Conservation (phyloP, 495 filamentous ascomycete species). For the Immersiella caudata region DNA sequence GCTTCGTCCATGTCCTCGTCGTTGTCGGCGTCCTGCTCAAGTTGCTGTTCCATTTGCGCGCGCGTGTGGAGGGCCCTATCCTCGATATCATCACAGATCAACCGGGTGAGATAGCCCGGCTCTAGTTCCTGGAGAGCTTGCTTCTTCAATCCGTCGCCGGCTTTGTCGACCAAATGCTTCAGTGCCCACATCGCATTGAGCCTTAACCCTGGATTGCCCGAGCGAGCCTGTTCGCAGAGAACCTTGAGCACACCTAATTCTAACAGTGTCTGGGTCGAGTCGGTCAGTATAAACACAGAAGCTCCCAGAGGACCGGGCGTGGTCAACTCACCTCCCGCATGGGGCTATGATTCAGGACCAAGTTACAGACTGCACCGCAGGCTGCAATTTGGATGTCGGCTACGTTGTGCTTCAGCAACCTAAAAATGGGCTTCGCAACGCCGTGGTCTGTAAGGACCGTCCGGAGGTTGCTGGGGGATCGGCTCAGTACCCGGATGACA, state of each 20-base stretch:
- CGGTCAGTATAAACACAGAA: slow-evolving; percentile 34
- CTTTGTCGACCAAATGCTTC: slow-evolving; percentile 77
- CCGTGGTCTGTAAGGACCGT: slow-evolving; percentile 86
- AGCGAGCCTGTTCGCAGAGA: slow-evolving; percentile 83
- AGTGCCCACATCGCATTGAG: slow-evolving; percentile 89
- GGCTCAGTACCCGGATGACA: slow-evolving; percentile 72
- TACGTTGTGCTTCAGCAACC: slow-evolving; percentile 72
- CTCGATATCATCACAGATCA: slow-evolving; percentile 65
- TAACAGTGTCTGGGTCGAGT: slow-evolving; percentile 62
- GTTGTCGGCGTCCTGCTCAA: slow-evolving; percentile 49
- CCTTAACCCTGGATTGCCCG: slow-evolving; percentile 68
- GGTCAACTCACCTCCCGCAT: slow-evolving; percentile 73
- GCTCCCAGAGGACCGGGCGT: background rate
- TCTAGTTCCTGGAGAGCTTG: slow-evolving; percentile 74
- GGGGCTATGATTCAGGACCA: slow-evolving; percentile 83
- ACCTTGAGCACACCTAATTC: slow-evolving; percentile 74
- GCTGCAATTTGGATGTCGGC: slow-evolving; percentile 84
- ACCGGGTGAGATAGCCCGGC: slow-evolving; percentile 74
- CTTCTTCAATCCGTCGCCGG: slow-evolving; percentile 70
- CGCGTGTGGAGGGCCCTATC: slow-evolving; percentile 47
- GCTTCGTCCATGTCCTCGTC: slow-evolving; percentile 69
- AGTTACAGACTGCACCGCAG: slow-evolving; percentile 77
- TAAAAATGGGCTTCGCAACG: slow-evolving; percentile 77
- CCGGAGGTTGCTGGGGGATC: slow-evolving; percentile 79
- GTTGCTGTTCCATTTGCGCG: slow-evolving; percentile 27